These are phyloP conservation scores for Biscogniauxia marginata DNA, from an alignment of 2,329 filamentous ascomycete genomes.

Conservation along the genomic window DNA sequence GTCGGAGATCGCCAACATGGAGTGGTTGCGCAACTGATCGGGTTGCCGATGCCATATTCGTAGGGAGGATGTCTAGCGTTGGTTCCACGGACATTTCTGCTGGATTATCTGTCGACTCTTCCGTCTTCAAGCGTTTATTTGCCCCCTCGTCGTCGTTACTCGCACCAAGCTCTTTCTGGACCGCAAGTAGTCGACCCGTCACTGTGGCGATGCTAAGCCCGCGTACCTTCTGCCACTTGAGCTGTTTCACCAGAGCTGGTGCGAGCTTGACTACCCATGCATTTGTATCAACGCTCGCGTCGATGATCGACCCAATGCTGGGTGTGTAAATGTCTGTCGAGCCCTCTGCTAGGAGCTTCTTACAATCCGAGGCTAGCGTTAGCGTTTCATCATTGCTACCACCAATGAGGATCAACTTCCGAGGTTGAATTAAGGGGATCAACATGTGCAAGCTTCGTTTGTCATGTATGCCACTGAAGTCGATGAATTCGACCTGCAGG, in stretches of 20 bases:
- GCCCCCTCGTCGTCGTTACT: conserved; percentile 45
- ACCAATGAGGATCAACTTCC: conserved; percentile 90
- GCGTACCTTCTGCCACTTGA: conserved; percentile 93
- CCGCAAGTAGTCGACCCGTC: conserved; percentile 63
- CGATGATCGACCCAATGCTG: conserved; percentile 66
- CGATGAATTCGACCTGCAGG: conserved; percentile 79
- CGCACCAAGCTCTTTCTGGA: conserved; percentile 43
- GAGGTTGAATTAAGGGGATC: conserved; percentile 87
- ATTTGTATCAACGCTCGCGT: conserved; percentile 96
- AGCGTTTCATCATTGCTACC: conserved; percentile 77
- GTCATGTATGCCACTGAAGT: conserved; percentile 90
- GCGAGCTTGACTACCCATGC: conserved; percentile 94
- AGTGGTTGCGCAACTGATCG: conserved; percentile 80
- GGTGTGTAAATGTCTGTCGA: conserved; percentile 80
- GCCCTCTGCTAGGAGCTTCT: conserved; percentile 59
- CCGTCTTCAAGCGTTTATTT: conserved; percentile 51
- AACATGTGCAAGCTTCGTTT: conserved; percentile 92
- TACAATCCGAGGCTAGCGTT: conserved; percentile 76
- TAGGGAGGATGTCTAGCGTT: conserved; percentile 54
- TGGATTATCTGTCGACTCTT: conserved; percentile 26
- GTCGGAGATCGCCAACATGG: conserved; percentile 87
- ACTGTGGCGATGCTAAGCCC: conserved; percentile 91
- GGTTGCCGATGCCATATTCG: conserved; percentile 66
- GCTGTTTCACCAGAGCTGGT: conserved; percentile 76
- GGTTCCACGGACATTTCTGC: conserved; percentile 39